A percentile compares a stretch with the other conserved stretches of the same genome.
Evolutionary conservation across 495 filamentous ascomycete genomes (phyloP).

Genomic region (Cudoniella acicularis): DNA sequence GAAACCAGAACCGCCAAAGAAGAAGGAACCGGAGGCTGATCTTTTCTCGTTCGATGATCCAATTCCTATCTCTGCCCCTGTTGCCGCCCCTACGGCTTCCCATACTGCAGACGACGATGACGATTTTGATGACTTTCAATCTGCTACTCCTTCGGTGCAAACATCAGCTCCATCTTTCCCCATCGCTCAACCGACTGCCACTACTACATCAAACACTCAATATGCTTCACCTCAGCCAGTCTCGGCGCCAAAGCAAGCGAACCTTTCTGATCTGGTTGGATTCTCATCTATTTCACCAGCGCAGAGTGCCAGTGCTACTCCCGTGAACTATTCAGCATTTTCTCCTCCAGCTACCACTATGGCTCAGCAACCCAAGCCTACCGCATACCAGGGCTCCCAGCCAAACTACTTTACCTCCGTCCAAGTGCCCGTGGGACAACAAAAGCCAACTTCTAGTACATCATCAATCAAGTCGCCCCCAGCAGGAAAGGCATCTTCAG

Average conservation of each 20-base stretch:
- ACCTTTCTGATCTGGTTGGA: slow-evolving; percentile 72
- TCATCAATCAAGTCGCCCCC: slow-evolving; percentile 37
- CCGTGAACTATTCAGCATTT: slow-evolving; percentile 53
- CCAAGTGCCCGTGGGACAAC: slow-evolving; percentile 36
- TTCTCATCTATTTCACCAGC: slow-evolving; percentile 79
- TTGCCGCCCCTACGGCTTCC: slow-evolving; percentile 44
- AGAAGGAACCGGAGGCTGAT: slow-evolving; percentile 82
- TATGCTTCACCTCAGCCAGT: slow-evolving; percentile 81
- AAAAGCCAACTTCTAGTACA: slow-evolving; percentile 32
- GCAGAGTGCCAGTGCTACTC: slow-evolving; percentile 50
- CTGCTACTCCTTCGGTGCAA: slow-evolving; percentile 61
- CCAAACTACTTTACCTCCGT: slow-evolving; percentile 97
- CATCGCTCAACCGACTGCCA: slow-evolving; percentile 50
- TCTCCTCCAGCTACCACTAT: slow-evolving; percentile 41
- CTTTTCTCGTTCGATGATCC: slow-evolving; percentile 85
- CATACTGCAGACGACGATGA: slow-evolving; percentile 69
- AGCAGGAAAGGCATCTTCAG: slow-evolving; percentile 49
- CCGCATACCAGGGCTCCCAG: slow-evolving; percentile 67
- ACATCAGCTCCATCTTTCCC: slow-evolving; percentile 34
- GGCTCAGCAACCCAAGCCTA: slow-evolving; percentile 49
- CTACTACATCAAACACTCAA: slow-evolving; percentile 63
- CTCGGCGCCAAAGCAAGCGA: slow-evolving; percentile 72
- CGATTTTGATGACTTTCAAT: slow-evolving; percentile 98
- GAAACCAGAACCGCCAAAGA: slow-evolving; percentile 63
- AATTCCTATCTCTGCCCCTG: slow-evolving; percentile 38